phyloP scores from a whole-genome alignment of 164 flowering plant species.

The Buxus sempervirens region DNA sequence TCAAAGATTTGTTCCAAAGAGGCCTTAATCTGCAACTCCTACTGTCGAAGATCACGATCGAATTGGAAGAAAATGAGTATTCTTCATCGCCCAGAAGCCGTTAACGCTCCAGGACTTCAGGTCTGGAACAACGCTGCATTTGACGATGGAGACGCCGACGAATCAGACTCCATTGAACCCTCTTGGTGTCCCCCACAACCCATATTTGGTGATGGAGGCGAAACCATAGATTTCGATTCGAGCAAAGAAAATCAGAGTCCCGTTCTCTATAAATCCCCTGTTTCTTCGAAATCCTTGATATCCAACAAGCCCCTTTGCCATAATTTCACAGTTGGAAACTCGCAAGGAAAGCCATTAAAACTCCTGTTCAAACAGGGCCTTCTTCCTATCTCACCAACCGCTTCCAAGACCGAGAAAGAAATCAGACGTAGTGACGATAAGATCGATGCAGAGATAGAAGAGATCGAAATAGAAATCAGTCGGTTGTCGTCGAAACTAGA shows the following conservation, averaged over 20 bases:
- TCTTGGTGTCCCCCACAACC: conserved; percentile 36
- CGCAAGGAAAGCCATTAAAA: conserved; percentile 30
- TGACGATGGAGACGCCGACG: conserved; percentile 45
- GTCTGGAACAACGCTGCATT: conserved; percentile 75
- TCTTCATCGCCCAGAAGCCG: conserved; percentile 39
- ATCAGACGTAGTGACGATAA: conserved; percentile 25
- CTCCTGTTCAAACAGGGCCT: conserved; percentile 21
- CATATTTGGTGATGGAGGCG: conserved; percentile 15
- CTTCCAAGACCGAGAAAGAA: conserved; percentile 13
- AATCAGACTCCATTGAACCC: conserved; percentile 15
- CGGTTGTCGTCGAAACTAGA: conserved; percentile 50
- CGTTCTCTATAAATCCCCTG: conserved; percentile 21
- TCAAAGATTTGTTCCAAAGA: neutral
- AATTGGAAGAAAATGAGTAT: conserved; percentile 34
- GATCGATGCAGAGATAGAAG: conserved; percentile 64
- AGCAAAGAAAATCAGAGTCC: conserved; percentile 67
- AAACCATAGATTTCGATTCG: conserved; percentile 36
- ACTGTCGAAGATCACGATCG: neutral
- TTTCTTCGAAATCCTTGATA: conserved; percentile 23
- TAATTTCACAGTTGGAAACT: conserved; percentile 10
- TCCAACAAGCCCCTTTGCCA: conserved; percentile 30
- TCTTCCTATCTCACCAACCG: neutral
- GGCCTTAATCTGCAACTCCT: neutral
- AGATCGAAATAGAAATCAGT: conserved; percentile 57
- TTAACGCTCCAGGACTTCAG: conserved; percentile 49